Percentiles rank a stretch among this genome's conserved stretches.
Conservation (phyloP, 2,329 filamentous ascomycete species). For the Monosporascus sp. region DNA sequence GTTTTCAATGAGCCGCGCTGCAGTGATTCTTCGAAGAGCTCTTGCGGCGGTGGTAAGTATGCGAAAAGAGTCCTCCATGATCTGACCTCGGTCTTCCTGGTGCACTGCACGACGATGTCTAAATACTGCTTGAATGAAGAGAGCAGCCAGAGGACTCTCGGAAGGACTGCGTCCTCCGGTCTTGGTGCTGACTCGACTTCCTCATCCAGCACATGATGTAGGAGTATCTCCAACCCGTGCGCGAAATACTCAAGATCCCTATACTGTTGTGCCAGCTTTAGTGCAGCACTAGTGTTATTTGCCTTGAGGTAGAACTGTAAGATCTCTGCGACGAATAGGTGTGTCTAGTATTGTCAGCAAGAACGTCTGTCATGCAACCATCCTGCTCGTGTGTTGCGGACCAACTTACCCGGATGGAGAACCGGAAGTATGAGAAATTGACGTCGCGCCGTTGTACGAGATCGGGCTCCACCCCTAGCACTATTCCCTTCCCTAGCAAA, state of each 20-base stretch:
- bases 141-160: constrained; percentile 56
- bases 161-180: constrained; percentile 59
- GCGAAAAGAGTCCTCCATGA: constrained; percentile 93
- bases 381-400: not conserved
- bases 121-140: constrained; percentile 81
- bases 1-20: constrained; percentile 84
- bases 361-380: not conserved
- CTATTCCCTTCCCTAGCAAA: constrained; percentile 80
- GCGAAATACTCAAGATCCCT: constrained; percentile 85
- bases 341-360: constrained; percentile 53
- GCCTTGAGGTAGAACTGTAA: constrained; percentile 72
- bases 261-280: constrained; percentile 79
- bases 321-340: constrained; percentile 86
- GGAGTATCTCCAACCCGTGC: constrained; percentile 83
- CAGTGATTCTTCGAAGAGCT: constrained; percentile 89
- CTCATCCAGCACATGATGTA: constrained; percentile 90
- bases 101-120: constrained; percentile 94
- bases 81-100: constrained; percentile 90
- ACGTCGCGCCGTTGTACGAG: constrained; percentile 89
- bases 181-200: constrained; percentile 72
- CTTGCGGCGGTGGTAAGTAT: constrained; percentile 82
- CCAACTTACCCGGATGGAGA: constrained; percentile 71
- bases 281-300: constrained; percentile 73
- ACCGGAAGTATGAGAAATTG: constrained; percentile 83
- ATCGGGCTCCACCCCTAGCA: constrained; percentile 87